Evolutionary conservation across 2,329 filamentous ascomycete genomes (phyloP), one percentile per base, ranked within the genome.

Genomic region (Periglandula ipomoeae): DNA sequence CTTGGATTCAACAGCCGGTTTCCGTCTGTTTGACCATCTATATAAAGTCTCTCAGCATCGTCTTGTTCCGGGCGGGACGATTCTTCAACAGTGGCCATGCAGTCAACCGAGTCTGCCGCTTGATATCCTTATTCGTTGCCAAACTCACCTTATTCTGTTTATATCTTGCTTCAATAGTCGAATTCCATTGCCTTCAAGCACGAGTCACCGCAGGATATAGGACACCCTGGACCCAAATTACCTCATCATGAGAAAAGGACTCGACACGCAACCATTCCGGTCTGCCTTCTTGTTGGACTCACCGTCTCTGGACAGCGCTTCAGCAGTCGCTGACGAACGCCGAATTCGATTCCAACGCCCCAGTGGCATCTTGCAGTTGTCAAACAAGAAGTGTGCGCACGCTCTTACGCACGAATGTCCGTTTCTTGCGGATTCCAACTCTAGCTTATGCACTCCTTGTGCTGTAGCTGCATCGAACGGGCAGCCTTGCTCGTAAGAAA

Each of bases 321-420:
- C 24, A 23, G 17, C 13, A 19, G 32, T 4, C 5, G 32, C 2
- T 1, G n/a, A 30, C 13, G 13, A 23, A 10, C 23, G 30, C 27
- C 39, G 7, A 22, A 15, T 41, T 46, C 19, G 49, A 30, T 39
- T 35, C 24, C 32, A 17, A 20, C 34, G n/a, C 49, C 22, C 24
- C 51, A n/a, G n/a, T 17, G 52, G 46, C 35, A 52, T 58, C 24
- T 26, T 48, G 35, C 52, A 48, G 11, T 42, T 55, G 11, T 57
- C 60, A 7, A 63, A 63, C 55, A 62, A 61, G 46, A 56, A 47
- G 40, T 63, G 60, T 45, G 59, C 58, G 15, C 60, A 63, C 40
- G 47, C 52, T 10, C 34, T 50, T 17, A 59, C 57, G 10, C 60
- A 63, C 39, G 35, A 53, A 13, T 63, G 60, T 45, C 57, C 58